These are phyloP conservation scores for Symbiodinium natans DNA, from an alignment of 73 alveolate species.

Conservation along the genomic window DNA sequence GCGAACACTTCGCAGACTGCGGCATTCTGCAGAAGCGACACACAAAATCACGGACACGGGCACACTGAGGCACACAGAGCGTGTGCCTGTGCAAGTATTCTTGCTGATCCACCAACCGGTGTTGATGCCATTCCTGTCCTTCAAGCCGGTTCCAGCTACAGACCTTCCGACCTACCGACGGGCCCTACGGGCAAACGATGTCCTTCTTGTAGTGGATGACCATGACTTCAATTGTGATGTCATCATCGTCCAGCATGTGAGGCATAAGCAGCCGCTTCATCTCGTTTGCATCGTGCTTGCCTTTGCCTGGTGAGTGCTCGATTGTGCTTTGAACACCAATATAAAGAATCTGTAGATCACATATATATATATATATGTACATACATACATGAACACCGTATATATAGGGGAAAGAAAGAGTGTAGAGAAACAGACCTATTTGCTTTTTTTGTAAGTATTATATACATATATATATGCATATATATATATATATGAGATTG, in stretches of 20 bases:
- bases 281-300: conserved; percentile 79
- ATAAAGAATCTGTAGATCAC: not conserved
- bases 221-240: conserved; percentile 78
- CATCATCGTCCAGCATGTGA: conserved; percentile 88
- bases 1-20: not conserved
- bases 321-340: too few relatives aligned
- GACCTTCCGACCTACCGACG: too few relatives aligned
- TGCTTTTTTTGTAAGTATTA: too few relatives aligned
- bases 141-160: not conserved
- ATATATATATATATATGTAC: not conserved
- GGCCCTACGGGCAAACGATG: too few relatives aligned
- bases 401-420: too few relatives aligned
- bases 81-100: conserved; percentile 47
- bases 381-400: too few relatives aligned
- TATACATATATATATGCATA: too few relatives aligned
- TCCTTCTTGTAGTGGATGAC: conserved; percentile 79
- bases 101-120: conserved; percentile 93
- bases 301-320: conserved; percentile 45
- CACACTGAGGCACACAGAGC: not conserved
- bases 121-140: conserved; percentile 75
- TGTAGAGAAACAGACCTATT: too few relatives aligned
- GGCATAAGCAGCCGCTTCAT: conserved; percentile 85
- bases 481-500: too few relatives aligned
- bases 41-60: not conserved
- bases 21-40: not conserved